Percentiles rank a stretch among this genome's conserved stretches.
These are phyloP conservation scores for Scleroderma bovista DNA, from an alignment of 768 basidiomycete species.

Conservation along the genomic window DNA sequence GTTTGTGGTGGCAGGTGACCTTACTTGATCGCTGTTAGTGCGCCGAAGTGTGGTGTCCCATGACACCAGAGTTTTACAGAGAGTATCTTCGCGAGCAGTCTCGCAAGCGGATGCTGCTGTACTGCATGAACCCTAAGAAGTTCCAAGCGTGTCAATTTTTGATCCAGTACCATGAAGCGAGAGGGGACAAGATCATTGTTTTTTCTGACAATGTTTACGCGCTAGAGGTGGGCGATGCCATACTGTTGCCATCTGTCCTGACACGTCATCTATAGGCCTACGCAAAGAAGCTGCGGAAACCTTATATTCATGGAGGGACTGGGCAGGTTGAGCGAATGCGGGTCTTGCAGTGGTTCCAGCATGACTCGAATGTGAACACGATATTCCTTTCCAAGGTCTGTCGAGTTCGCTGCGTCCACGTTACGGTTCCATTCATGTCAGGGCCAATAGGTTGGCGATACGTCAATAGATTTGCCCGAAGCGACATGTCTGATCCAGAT, in stretches of 20 bases:
- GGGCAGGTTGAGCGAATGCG: slow-evolving; percentile 95
- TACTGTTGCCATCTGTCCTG: neutral
- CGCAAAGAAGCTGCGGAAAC: slow-evolving; percentile 87
- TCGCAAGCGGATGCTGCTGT: slow-evolving; percentile 90
- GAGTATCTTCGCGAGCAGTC: slow-evolving; percentile 93
- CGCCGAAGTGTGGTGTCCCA: slow-evolving; percentile 99
- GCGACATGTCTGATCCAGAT: slow-evolving; percentile 99
- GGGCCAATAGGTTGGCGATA: slow-evolving; percentile 79
- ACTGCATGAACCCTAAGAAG: slow-evolving; percentile 99
- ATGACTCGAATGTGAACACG: slow-evolving; percentile 92
- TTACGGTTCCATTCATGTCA: slow-evolving; percentile 10
- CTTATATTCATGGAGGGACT: slow-evolving; percentile 94
- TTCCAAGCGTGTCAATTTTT: slow-evolving; percentile 99
- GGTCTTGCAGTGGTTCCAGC: slow-evolving; percentile 92
- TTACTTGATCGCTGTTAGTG: slow-evolving; percentile 49
- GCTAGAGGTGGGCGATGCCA: slow-evolving; percentile 62
- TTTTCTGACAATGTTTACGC: slow-evolving; percentile 99
- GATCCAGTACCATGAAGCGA: slow-evolving; percentile 95
- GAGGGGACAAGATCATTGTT: slow-evolving; percentile 98
- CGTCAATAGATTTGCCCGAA: slow-evolving; percentile 97
- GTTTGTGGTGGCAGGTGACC: neutral
- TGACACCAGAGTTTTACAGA: slow-evolving; percentile 99
- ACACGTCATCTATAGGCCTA: slow-evolving; percentile 58
- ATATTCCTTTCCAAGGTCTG: slow-evolving; percentile 95
- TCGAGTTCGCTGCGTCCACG: slow-evolving; percentile 6